Base-by-base conservation (phyloP, 805 yeast species). In the Saturnispora ahearnii region DNA sequence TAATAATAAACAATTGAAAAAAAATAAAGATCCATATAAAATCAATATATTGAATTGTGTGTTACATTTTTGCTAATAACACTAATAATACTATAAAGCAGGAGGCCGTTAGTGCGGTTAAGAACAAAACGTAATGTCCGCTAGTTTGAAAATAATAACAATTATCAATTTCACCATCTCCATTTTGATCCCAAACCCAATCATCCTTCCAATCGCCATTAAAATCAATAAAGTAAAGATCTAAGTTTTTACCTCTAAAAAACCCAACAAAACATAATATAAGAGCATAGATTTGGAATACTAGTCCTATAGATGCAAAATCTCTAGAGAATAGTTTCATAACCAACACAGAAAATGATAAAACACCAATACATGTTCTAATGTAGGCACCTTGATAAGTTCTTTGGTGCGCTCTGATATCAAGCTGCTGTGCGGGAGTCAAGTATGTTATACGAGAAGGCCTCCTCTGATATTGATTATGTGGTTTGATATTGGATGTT, bases 331-430 rank as follows among this genome's bases (percentile, higher is more conserved):
- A 85, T 36, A 85, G 63, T 62, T 83, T 81, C 56, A 85, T 71
- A 15, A 85, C 74, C 49, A 84, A 65, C 31, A 84, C 67, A 3
- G 86, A 60, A 58, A 87, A 82, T 10, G 88, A 75, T 29, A 87
- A 63, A 48, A 82, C 74, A 21, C 86, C 82, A 30, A 87, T 66
- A 21, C 90, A 84, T 0, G 90, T 78, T 47, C 95, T 65, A 26
- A 83, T 71, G 59, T 87, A 86, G 1, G 95, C 90, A 0, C 95
- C 95, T 60, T 86, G 93, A 59, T 84, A 86, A 0, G 95, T 86
- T 50, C 95, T 65, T 64, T 86, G 93, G 57, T 83, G 84, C 0
- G 91, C 93, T 57, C 83, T 55, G 3, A 78, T 70, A 54, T 78
- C 82, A 26, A 77, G 62, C 56, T 73, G 72, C 48, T 69, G 69